Conservation (phyloP, 2,329 filamentous ascomycete genomes). For the Sporothrix euskadiensis region DNA sequence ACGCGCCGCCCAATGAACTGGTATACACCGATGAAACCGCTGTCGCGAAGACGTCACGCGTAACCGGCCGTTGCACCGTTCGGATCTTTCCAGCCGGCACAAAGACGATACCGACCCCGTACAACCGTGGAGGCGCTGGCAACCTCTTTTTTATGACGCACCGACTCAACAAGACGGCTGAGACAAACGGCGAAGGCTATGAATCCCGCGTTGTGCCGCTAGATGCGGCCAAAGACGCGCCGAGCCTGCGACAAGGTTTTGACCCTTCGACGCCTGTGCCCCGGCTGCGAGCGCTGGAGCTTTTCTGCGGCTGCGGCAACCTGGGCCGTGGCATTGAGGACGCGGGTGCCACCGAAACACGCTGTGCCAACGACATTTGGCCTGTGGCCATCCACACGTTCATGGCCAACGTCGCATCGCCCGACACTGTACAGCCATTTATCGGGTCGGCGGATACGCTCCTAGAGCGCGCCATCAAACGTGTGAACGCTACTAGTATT, state of each 20-base stretch:
- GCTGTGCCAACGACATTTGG: slow-evolving; percentile 68
- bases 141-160: slow-evolving; percentile 65
- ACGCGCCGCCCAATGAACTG: slow-evolving; percentile 57
- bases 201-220: not conserved
- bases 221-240: not conserved
- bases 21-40: slow-evolving; percentile 54
- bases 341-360: slow-evolving; percentile 63
- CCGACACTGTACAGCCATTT: slow-evolving; percentile 54
- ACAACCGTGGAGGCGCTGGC: slow-evolving; percentile 64
- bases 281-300: slow-evolving; percentile 62
- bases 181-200: not conserved
- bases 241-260: slow-evolving; percentile 55
- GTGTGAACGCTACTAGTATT: slow-evolving; percentile 43
- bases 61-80: slow-evolving; percentile 61
- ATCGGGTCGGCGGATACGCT: slow-evolving; percentile 73
- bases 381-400: slow-evolving; percentile 68
- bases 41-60: slow-evolving; percentile 37
- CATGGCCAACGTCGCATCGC: slow-evolving; percentile 60
- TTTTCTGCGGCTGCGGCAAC: slow-evolving; percentile 78
- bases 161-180: not conserved
- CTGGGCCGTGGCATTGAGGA: slow-evolving; percentile 77
- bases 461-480: slow-evolving; percentile 56
- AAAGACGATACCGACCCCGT: slow-evolving; percentile 59
- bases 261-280: slow-evolving; percentile 44
- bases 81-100: slow-evolving; percentile 50